phyloP scores from a whole-genome alignment of 495 filamentous ascomycete species.

The Aspergillus egyptiacus region DNA sequence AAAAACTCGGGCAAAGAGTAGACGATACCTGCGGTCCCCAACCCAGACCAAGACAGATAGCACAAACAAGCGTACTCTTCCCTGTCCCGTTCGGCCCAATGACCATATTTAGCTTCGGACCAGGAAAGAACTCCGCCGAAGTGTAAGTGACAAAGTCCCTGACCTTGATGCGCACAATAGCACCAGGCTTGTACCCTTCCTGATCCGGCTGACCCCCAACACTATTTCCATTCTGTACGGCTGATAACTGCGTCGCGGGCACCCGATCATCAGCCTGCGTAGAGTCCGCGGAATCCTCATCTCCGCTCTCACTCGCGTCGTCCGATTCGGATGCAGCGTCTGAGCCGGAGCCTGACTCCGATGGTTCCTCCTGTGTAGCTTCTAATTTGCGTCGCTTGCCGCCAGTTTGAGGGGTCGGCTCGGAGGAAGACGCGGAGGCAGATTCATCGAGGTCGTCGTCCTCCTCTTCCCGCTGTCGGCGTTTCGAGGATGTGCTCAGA shows the following conservation, averaged over 20 bases:
- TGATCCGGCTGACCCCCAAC: constrained; percentile 13
- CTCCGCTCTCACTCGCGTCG: neutral
- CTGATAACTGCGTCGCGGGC: neutral
- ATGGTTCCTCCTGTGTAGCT: constrained; percentile 12
- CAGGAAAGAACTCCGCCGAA: constrained; percentile 79
- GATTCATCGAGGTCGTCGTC: constrained; percentile 25
- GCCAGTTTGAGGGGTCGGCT: constrained; percentile 18
- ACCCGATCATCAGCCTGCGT: neutral
- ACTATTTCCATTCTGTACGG: neutral
- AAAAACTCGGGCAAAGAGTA: too few species aligned
- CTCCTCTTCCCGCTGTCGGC: constrained; percentile 26
- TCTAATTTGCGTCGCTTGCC: constrained; percentile 34
- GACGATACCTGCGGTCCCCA: constrained; percentile 66
- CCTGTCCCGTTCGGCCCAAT: constrained; percentile 97
- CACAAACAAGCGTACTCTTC: constrained; percentile 96
- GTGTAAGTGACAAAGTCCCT: constrained; percentile 95
- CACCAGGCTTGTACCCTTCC: constrained; percentile 62
- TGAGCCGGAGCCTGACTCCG: constrained; percentile 6
- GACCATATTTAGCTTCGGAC: constrained; percentile 95
- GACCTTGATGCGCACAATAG: constrained; percentile 82
- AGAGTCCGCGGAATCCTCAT: neutral
- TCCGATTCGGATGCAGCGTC: constrained; percentile 8
- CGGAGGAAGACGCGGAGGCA: constrained; percentile 15
- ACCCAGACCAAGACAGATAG: constrained; percentile 89
- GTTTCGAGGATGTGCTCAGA: constrained; percentile 21